Percentiles rank a stretch among this genome's conserved stretches.
Conservation (phyloP, 176 grass and related monocot species). For the Tillandsia fasciculata region DNA sequence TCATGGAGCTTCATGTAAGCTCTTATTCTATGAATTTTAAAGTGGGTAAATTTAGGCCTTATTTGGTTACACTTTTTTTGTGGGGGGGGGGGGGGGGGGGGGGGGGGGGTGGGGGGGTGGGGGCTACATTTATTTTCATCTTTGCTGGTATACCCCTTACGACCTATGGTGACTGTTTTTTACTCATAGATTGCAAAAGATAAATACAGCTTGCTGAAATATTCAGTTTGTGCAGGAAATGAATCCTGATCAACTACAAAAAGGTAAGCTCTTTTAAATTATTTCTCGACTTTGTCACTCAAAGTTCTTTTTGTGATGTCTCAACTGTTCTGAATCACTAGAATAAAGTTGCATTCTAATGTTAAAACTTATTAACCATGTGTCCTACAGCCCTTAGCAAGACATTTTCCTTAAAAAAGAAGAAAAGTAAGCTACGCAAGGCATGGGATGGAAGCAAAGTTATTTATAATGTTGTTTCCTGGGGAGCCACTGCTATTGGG, state of each 20-base stretch:
- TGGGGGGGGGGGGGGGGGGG: too few relatives aligned
- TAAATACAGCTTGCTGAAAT: neutral
- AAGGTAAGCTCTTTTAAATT: conserved; percentile 9
- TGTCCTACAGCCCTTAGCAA: conserved; percentile 18
- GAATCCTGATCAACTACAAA: conserved; percentile 19
- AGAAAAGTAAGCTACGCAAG: conserved; percentile 20
- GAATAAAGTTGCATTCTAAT: neutral
- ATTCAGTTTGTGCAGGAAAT: conserved; percentile 20
- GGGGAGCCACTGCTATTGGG: conserved; percentile 25
- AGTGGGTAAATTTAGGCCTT: too few relatives aligned
- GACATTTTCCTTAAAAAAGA: conserved; percentile 25
- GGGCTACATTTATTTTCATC: neutral
- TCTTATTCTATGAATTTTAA: too few relatives aligned
- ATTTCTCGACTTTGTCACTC: neutral
- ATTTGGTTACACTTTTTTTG: too few relatives aligned
- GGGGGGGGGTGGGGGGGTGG: too few relatives aligned
- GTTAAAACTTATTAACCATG: neutral
- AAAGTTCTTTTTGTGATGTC: neutral
- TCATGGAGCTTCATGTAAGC: too few relatives aligned
- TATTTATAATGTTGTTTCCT: conserved; percentile 24
- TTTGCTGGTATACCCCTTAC: neutral
- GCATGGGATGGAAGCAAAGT: conserved; percentile 28
- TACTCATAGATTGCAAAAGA: neutral
- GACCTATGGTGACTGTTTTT: neutral
- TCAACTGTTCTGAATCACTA: neutral